Conservation (phyloP, 192 early-diverging fungal genomes). For the Coemansia sp. region DNA sequence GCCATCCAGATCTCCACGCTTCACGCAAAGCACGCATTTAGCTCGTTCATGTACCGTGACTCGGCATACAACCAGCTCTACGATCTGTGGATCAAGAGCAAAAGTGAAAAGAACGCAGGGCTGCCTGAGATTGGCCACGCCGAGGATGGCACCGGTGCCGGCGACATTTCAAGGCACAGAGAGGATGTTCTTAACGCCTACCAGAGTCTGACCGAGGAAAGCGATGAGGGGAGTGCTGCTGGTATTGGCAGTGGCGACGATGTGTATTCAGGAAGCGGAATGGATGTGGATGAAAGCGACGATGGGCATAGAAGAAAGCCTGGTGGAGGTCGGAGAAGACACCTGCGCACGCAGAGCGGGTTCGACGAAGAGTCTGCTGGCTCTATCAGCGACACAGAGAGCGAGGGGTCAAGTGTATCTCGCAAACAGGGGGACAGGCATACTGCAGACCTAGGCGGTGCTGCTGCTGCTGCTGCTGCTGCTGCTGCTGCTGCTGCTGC, state of each 20-base stretch:
- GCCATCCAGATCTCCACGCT: constrained; percentile 81
- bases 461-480: too few relatives aligned
- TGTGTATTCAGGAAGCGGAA: not conserved
- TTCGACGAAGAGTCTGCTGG: constrained; percentile 3
- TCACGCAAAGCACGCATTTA: constrained; percentile 75
- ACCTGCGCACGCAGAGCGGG: not conserved
- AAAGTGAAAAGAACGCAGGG: constrained; percentile 39
- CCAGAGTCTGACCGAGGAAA: constrained; percentile 45
- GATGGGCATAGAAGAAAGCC: not conserved
- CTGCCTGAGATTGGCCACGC: constrained; percentile 48
- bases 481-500: too few relatives aligned
- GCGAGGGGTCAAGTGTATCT: constrained; percentile 3
- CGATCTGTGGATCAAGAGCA: constrained; percentile 62
- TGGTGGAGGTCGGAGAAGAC: not conserved
- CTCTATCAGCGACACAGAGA: constrained; percentile 27
- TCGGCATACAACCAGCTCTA: constrained; percentile 69
- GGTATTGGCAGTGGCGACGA: not conserved
- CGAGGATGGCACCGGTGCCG: constrained; percentile 38
- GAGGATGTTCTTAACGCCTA: constrained; percentile 40
- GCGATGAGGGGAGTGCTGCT: not conserved
- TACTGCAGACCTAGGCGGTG: not conserved
- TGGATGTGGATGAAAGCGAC: not conserved
- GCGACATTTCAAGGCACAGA: constrained; percentile 36
- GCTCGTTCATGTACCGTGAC: constrained; percentile 85
- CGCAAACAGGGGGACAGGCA: not conserved